These are phyloP conservation scores for Ogataea saltuana DNA, from an alignment of 805 yeast species.

Conservation along the genomic window DNA sequence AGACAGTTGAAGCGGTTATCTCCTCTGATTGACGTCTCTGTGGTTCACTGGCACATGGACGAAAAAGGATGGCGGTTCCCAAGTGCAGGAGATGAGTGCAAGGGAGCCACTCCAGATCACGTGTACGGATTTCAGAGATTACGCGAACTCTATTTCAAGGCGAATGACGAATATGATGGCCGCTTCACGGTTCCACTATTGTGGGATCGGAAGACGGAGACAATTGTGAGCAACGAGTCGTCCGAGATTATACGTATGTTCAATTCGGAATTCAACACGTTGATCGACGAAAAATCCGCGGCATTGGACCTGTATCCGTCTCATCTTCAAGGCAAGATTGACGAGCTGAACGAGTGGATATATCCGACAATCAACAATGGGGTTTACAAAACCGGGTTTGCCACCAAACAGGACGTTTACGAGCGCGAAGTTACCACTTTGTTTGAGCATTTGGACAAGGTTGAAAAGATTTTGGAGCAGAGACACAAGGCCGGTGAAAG, in stretches of 20 bases:
- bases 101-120: slow-evolving; percentile 56
- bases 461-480: slow-evolving; percentile 58
- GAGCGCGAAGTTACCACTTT: slow-evolving; percentile 64
- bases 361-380: slow-evolving; percentile 89
- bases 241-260: slow-evolving; percentile 86
- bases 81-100: slow-evolving; percentile 42
- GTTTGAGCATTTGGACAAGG: slow-evolving; percentile 67
- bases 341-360: slow-evolving; percentile 77
- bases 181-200: slow-evolving; percentile 91
- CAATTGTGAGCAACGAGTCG: slow-evolving; percentile 91
- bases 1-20: slow-evolving; percentile 72
- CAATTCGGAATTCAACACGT: slow-evolving; percentile 68
- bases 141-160: slow-evolving; percentile 72
- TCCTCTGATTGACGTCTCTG: slow-evolving; percentile 63
- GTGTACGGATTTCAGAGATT: slow-evolving; percentile 59
- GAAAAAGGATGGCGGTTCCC: slow-evolving; percentile 87
- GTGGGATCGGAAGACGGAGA: slow-evolving; percentile 81
- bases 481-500: slow-evolving; percentile 38
- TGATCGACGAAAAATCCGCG: slow-evolving; percentile 50
- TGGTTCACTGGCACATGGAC: slow-evolving; percentile 92
- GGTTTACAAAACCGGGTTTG: slow-evolving; percentile 90
- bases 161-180: slow-evolving; percentile 73
- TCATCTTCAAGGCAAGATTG: slow-evolving; percentile 55
- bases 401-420: slow-evolving; percentile 79
- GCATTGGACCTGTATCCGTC: slow-evolving; percentile 64